These are phyloP conservation scores for Pseudonitzschia multiseries DNA, from an alignment of 108 stramenopile genomes.

Conservation along the genomic window DNA sequence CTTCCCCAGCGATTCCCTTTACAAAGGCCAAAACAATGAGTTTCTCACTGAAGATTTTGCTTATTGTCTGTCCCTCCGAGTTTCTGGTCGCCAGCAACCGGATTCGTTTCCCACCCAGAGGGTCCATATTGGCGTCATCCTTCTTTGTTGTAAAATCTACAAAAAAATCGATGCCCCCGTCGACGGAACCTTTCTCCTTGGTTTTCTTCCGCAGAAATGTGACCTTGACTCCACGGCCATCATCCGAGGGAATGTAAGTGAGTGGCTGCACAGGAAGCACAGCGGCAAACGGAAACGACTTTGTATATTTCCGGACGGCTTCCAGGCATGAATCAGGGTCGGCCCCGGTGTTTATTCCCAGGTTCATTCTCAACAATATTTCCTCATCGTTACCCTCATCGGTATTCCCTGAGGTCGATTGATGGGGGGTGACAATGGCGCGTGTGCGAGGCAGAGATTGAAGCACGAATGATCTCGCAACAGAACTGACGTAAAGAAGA, in stretches of 20 bases:
- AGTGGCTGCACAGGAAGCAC: conserved; percentile 78
- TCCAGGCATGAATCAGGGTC: background rate
- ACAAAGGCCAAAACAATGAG: conserved; percentile 57
- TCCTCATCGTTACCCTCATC: background rate
- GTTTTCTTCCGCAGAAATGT: conserved; percentile 80
- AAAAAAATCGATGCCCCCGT: conserved; percentile 76
- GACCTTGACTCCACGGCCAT: conserved; percentile 56
- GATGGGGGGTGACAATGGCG: background rate
- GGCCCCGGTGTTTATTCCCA: background rate
- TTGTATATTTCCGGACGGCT: conserved; percentile 42
- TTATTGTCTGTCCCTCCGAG: conserved; percentile 60
- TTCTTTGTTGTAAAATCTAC: conserved; percentile 4
- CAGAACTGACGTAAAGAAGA: background rate
- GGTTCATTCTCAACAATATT: background rate
- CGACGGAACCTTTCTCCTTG: conserved; percentile 58
- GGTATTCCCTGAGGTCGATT: background rate
- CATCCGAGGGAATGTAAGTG: conserved; percentile 59
- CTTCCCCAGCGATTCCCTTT: conserved; percentile 37
- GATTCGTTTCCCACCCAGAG: background rate
- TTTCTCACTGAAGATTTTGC: conserved; percentile 76
- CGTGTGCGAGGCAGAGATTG: background rate
- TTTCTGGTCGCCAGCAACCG: conserved; percentile 48
- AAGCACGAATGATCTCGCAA: background rate
- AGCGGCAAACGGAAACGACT: conserved; percentile 81
- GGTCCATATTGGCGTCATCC: background rate